phyloP scores from a whole-genome alignment of 108 stramenopile species.

The Mayamaea pseudoterrestris region DNA sequence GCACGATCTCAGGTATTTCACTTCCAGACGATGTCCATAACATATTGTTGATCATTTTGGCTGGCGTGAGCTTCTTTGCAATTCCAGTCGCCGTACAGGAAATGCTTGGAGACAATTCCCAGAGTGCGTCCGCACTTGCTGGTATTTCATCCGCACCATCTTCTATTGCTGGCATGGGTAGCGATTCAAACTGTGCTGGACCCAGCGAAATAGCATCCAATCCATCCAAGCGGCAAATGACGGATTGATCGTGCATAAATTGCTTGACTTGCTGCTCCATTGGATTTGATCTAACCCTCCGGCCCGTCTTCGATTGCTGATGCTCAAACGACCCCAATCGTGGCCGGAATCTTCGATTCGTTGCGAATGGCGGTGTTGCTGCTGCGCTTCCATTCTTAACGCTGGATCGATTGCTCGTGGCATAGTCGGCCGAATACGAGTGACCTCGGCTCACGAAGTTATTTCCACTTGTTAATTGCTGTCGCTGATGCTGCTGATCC shows the following conservation, averaged over 20 bases:
- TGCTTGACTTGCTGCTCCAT: not conserved
- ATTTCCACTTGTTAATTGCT: no score
- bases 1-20: constrained; percentile 28
- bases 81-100: constrained; percentile 6
- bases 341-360: no score
- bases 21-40: constrained; percentile 27
- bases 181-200: constrained; percentile 7
- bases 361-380: not conserved
- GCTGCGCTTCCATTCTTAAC: constrained; percentile 6
- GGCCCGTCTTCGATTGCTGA: no score
- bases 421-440: not conserved
- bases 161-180: not conserved
- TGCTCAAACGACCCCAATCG: not conserved
- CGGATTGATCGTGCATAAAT: constrained; percentile 22
- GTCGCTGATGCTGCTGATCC: no score
- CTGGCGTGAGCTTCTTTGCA: constrained; percentile 2
- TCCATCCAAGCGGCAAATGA: constrained; percentile 38
- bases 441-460: not conserved
- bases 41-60: constrained; percentile 27
- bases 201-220: constrained; percentile 36
- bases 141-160: not conserved
- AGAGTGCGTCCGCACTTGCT: not conserved
- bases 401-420: constrained; percentile 4
- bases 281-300: not conserved
- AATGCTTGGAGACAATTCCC: not conserved